These are phyloP conservation scores for Termitomyces sp. DNA, from an alignment of 768 basidiomycete genomes.

Conservation along the genomic window DNA sequence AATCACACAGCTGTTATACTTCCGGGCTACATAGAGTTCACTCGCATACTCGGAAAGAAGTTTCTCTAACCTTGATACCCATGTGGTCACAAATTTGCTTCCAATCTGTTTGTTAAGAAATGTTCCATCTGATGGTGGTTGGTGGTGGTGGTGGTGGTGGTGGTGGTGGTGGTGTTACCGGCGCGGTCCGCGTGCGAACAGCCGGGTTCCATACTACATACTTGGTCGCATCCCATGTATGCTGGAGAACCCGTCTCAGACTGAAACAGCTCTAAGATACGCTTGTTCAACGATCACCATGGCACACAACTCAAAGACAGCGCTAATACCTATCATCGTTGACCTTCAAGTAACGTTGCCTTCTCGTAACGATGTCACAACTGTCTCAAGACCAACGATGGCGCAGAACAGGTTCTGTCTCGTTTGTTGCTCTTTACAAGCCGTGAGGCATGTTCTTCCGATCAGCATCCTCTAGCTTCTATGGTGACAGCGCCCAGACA, in stretches of 20 bases:
- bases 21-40: background rate
- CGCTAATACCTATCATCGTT: slow-evolving; percentile 18
- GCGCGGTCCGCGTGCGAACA: too few relatives aligned
- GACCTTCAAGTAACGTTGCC: slow-evolving; percentile 20
- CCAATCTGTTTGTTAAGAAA: background rate
- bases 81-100: background rate
- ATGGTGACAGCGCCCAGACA: slow-evolving; percentile 17
- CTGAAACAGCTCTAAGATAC: too few relatives aligned
- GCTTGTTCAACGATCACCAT: background rate
- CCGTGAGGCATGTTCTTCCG: slow-evolving; percentile 27
- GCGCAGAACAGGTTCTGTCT: slow-evolving; percentile 66
- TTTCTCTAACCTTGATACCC: background rate
- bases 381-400: background rate
- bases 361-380: background rate
- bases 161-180: too few relatives aligned
- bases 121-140: background rate
- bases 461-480: background rate
- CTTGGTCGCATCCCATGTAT: too few relatives aligned
- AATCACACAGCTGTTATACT: background rate
- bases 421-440: slow-evolving; percentile 57
- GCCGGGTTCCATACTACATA: too few relatives aligned
- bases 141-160: too few relatives aligned
- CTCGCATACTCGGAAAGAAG: background rate
- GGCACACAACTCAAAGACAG: background rate
- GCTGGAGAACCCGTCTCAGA: background rate